Percentiles rank a stretch among this genome's conserved stretches.
Conservation (phyloP, 805 yeast genomes). For the Ogataea paraovalis region DNA sequence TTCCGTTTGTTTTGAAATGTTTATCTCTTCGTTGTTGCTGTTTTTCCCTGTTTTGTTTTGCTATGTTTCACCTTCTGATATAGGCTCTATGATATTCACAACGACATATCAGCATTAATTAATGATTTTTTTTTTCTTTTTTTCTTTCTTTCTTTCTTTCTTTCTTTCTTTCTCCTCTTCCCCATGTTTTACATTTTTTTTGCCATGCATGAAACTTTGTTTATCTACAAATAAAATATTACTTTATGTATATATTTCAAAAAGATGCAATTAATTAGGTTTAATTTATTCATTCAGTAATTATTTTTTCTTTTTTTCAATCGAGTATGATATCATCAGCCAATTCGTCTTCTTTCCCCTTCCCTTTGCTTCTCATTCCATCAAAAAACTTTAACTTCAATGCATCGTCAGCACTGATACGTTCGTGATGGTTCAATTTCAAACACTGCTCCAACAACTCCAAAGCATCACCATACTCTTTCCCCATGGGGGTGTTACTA, state of each 20-base stretch:
- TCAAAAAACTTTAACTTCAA: constrained; percentile 57
- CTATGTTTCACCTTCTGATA: not conserved
- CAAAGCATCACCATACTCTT: constrained; percentile 42
- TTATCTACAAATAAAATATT: not conserved
- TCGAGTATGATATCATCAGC: constrained; percentile 25
- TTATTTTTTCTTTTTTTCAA: constrained; percentile 3
- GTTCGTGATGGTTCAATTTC: constrained; percentile 51
- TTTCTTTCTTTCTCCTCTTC: too few relatives aligned
- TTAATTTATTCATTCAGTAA: too few relatives aligned
- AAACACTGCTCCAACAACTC: constrained; percentile 56
- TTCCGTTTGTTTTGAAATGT: not conserved
- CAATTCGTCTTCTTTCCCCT: constrained; percentile 8
- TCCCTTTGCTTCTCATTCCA: constrained; percentile 26
- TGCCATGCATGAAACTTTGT: not conserved
- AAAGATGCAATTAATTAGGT: too few relatives aligned
- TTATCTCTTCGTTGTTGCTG: not conserved
- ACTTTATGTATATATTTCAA: not conserved
- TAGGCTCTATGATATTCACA: not conserved
- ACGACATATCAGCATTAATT: not conserved
- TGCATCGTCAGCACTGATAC: constrained; percentile 56
- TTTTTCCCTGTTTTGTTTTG: not conserved
- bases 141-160: not conserved
- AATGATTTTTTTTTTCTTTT: not conserved
- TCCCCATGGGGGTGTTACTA: constrained; percentile 33
- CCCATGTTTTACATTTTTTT: not conserved